These are phyloP conservation scores for Candida nitratophila DNA, from an alignment of 805 yeast genomes.

Conservation along the genomic window DNA sequence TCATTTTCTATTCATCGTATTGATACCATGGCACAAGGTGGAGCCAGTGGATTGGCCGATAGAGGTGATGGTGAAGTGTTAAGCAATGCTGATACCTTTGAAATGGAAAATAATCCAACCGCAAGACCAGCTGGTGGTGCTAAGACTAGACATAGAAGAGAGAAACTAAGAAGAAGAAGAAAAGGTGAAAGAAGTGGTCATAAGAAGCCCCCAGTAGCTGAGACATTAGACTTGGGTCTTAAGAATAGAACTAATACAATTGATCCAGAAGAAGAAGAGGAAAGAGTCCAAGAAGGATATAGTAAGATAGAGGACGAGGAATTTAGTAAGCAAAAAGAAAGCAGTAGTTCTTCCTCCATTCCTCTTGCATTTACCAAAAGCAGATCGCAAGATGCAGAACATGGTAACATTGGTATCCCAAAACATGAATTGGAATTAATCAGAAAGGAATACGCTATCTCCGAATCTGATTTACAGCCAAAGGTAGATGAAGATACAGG, in stretches of 20 bases:
- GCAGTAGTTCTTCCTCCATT: neutral
- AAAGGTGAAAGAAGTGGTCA: slow-evolving; percentile 10
- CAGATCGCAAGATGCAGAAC: neutral
- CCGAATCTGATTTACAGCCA: slow-evolving; percentile 22
- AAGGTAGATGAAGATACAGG: slow-evolving; percentile 27
- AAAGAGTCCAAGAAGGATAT: slow-evolving; percentile 4
- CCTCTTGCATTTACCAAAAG: neutral
- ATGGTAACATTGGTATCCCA: neutral
- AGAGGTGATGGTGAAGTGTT: neutral
- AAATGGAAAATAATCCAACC: slow-evolving; percentile 28
- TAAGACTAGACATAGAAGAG: slow-evolving; percentile 36
- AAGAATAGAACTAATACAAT: slow-evolving; percentile 6
- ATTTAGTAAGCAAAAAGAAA: neutral
- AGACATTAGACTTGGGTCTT: slow-evolving; percentile 21
- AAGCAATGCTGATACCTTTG: neutral
- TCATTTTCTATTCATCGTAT: slow-evolving; percentile 78
- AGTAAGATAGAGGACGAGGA: neutral
- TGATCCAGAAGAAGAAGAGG: slow-evolving; percentile 4
- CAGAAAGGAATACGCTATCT: slow-evolving; percentile 13
- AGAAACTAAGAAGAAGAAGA: slow-evolving; percentile 20
- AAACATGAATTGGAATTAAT: slow-evolving; percentile 5
- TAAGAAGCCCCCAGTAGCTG: slow-evolving; percentile 27
- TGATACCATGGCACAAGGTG: slow-evolving; percentile 43
- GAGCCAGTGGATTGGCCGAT: slow-evolving; percentile 3
- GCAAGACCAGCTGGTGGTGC: slow-evolving; percentile 74